Evolutionary conservation across 2,329 filamentous ascomycete genomes (phyloP), one percentile per base, ranked within the genome.

Genomic region (Canariomyces notabilis): DNA sequence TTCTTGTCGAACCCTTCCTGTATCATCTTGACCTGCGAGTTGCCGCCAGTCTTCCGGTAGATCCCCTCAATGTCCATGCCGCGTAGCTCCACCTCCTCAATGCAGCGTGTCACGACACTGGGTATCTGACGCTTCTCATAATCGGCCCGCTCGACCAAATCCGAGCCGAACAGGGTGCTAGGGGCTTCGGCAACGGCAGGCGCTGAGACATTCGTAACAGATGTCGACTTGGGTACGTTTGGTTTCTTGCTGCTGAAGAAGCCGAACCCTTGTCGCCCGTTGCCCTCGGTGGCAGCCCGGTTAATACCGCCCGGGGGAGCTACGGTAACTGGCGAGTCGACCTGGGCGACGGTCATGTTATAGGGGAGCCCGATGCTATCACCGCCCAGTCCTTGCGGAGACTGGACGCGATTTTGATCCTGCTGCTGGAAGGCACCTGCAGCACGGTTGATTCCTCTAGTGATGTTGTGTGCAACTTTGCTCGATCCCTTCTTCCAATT

Each of bases 401-500:
- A 71, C 40, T 72, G 71, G 51, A 69, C 66, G 52, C 71, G 67
- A 57, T 36, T 75, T 73, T 37, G 63, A 60, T 61, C 59, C 59
- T 67, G 80, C 62, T 69, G 75, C 63, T 76, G 78, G 73, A 77
- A 82, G 44, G 84, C 85, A 40, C 83, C 85, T 49, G 96, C 94
- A 5, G 90, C 90, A 44, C 89, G 87, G 67, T 95, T 95, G 65
- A 97, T 82, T 42, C 90, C 89, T 71, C 96, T 96, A 51, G 87
- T 86, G 42, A 97, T 87, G 61, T 90, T 91, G 67, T 96, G 95
- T 21, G 90, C 90, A 58, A 97, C 84, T 46, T 87, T 90, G 68
- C 95, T 91, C 32, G 88, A 88, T 32, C 89, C 89, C 73, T 94
- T 95, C 76, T 96, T 95, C 90, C 93, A 97, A 70, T 95, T 95